Base-by-base conservation (phyloP, 768 basidiomycete species). In the Sarcomyxa edulis region DNA sequence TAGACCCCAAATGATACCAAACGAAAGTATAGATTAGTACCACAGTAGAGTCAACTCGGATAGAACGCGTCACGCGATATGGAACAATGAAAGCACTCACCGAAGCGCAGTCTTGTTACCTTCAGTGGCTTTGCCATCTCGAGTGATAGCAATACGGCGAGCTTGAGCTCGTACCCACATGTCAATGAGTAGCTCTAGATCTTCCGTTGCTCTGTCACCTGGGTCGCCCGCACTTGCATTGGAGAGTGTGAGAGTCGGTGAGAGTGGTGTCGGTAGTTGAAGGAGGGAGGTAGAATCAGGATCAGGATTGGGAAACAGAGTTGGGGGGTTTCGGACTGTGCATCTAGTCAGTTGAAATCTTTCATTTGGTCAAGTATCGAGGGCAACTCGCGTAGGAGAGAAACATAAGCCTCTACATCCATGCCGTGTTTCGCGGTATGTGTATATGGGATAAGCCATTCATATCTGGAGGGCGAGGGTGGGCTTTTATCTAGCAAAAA, bases 151-250 rank as follows among this genome's bases (percentile, higher is more conserved):
- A 49, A 20, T 66, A 50, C 29, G n/a, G n/a, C 66, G 55, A 22
- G 76, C 72, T 40, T 59, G 58, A 2, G 42, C 55, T 19, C 70
- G 65, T 7, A 86, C 68, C 81, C 82, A 90, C 5, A 80, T 68
- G 38, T 83, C 78, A 15, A 77, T 66, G 7, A 90, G 68, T 4
- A 72, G 48, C 16, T 64, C 62, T 11, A 80, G 64, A 58, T 89
- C 86, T 6, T 56, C 53, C 3, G 56, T 40, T 40, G 88, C 87
- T n/a, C n/a, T n/a, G 46, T 86, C 74, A 6, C 73, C 77, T 12
- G 75, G 68, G 29, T 65, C 51, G 2, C 87, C 87, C 7, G 86
- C 82, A 49, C 62, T 62, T 2, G 81, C 73, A 1, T 63, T 50
- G 14, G 85, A 83, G 16, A 90, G 66, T 7, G 60, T 51, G 40